phyloP scores from a whole-genome alignment of 768 basidiomycete species.

The Hebeloma cylindrosporum region DNA sequence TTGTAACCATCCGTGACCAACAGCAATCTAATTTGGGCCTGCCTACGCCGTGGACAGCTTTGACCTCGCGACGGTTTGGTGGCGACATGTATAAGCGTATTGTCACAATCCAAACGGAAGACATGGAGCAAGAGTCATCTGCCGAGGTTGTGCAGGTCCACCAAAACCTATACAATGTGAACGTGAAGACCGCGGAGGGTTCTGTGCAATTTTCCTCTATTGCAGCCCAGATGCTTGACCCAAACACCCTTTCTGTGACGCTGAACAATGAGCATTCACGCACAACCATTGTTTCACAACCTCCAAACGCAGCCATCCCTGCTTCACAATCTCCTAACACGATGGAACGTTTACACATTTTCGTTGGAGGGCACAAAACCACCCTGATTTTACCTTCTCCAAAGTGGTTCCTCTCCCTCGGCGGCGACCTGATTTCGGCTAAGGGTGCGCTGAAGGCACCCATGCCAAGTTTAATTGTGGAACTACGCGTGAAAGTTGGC shows the following conservation, averaged over 20 bases:
- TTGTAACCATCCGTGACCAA: constrained; percentile 65
- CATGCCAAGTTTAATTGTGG: constrained; percentile 93
- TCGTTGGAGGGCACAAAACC: constrained; percentile 61
- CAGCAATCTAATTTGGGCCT: constrained; percentile 21
- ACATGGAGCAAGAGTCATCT: constrained; percentile 38
- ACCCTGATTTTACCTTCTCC: constrained; percentile 69
- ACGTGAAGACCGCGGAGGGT: constrained; percentile 36
- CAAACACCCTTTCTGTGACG: constrained; percentile 53
- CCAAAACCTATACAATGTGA: constrained; percentile 53
- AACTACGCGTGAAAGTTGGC: constrained; percentile 76
- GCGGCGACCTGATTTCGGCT: constrained; percentile 55
- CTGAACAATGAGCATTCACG: constrained; percentile 48
- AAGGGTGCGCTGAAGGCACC: constrained; percentile 77
- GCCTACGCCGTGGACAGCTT: constrained; percentile 62
- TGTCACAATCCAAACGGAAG: constrained; percentile 62
- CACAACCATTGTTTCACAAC: constrained; percentile 77
- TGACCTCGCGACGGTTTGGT: constrained; percentile 76
- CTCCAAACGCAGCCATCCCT: constrained; percentile 50
- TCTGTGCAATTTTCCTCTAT: constrained; percentile 47
- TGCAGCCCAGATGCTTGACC: constrained; percentile 53
- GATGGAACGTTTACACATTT: constrained; percentile 77
- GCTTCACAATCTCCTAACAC: constrained; percentile 54
- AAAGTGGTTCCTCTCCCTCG: constrained; percentile 66
- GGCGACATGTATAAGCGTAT: constrained; percentile 66
- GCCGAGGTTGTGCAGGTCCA: constrained; percentile 39